Conservation (phyloP, 2,329 filamentous ascomycete species). For the Rosellinia necatrix region DNA sequence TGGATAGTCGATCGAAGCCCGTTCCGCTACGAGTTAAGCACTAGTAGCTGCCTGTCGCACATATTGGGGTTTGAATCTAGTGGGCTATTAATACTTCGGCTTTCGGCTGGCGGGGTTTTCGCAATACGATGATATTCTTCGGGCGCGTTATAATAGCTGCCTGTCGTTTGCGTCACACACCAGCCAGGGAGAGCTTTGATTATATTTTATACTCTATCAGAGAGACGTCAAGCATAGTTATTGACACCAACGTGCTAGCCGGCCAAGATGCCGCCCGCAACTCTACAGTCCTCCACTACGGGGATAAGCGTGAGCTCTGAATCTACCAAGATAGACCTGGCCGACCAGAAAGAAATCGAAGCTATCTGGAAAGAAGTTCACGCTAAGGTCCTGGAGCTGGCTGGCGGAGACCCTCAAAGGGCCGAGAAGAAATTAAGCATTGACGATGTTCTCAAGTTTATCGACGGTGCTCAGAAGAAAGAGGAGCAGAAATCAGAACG, state of each 20-base stretch:
- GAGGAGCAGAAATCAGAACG: conserved; percentile 40
- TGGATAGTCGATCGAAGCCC: neutral
- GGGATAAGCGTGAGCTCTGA: conserved; percentile 27
- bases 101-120: conserved; percentile 4
- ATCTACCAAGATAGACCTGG: conserved; percentile 32
- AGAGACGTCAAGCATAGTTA: neutral
- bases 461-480: conserved; percentile 36
- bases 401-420: conserved; percentile 37
- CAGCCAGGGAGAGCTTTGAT: too few species aligned
- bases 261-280: conserved; percentile 32
- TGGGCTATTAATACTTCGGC: conserved; percentile 22
- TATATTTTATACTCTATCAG: neutral
- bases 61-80: conserved; percentile 10
- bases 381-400: conserved; percentile 41
- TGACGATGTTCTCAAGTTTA: conserved; percentile 37
- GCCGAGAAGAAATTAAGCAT: conserved; percentile 37
- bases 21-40: conserved; percentile 11
- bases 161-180: too few species aligned
- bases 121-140: too few species aligned
- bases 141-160: too few species aligned
- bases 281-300: conserved; percentile 29
- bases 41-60: conserved; percentile 1
- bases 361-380: conserved; percentile 42
- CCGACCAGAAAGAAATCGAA: conserved; percentile 40
- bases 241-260: neutral